A percentile compares a stretch with the other conserved stretches of the same genome.
Conservation (phyloP, 805 yeast species). For the Saccharomycopsis malanga region DNA sequence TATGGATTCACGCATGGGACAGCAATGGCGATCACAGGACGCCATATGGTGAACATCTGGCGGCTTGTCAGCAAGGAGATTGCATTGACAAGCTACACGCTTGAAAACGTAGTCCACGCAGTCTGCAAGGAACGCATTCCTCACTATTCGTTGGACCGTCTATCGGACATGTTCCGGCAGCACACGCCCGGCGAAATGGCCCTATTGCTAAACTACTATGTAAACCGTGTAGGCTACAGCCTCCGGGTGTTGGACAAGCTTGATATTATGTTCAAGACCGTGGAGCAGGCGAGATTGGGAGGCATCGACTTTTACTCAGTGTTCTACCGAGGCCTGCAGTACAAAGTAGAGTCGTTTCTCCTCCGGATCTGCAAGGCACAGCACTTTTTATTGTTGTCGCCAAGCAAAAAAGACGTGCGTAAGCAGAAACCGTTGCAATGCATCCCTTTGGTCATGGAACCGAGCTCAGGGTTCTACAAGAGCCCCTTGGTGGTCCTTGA, state of each 20-base stretch:
- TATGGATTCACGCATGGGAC: slow-evolving; percentile 85
- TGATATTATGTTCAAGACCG: slow-evolving; percentile 62
- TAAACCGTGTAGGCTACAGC: slow-evolving; percentile 37
- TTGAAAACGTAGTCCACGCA: slow-evolving; percentile 72
- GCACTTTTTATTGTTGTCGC: slow-evolving; percentile 65
- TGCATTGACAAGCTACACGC: slow-evolving; percentile 56
- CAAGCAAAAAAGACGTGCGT: slow-evolving; percentile 73
- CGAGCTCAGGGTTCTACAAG: slow-evolving; percentile 74
- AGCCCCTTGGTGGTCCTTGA: slow-evolving; percentile 88
- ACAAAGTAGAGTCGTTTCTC: slow-evolving; percentile 82
- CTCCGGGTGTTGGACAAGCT: slow-evolving; percentile 45
- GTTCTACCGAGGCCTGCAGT: slow-evolving; percentile 87
- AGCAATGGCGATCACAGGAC: slow-evolving; percentile 59
- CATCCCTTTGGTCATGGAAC: slow-evolving; percentile 90
- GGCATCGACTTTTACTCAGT: slow-evolving; percentile 90
- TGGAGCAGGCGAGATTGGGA: slow-evolving; percentile 76
- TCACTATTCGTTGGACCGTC: slow-evolving; percentile 39
- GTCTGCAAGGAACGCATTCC: slow-evolving; percentile 65
- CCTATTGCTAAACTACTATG: slow-evolving; percentile 40
- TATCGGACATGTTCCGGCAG: slow-evolving; percentile 41
- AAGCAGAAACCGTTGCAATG: slow-evolving; percentile 81
- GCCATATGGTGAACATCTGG: slow-evolving; percentile 87
- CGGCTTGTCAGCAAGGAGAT: slow-evolving; percentile 58
- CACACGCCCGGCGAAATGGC: slow-evolving; percentile 24
- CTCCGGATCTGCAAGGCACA: slow-evolving; percentile 70